Evolutionary conservation across 1,284 basidiomycete species (phyloP).

Genomic region (Ceratorhiza oryzae-sativae): DNA sequence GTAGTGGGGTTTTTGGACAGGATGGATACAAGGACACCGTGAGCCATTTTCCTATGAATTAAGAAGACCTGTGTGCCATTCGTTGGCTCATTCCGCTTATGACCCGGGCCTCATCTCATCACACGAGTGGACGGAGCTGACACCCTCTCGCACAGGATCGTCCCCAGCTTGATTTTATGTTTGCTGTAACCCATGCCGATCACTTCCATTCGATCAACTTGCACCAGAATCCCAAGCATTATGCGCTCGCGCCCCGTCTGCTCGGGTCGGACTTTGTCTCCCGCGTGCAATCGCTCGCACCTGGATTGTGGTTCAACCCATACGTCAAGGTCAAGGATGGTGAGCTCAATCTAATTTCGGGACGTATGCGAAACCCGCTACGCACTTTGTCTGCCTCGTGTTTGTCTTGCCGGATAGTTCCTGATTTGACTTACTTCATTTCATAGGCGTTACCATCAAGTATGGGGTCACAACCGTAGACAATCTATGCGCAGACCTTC

Average conservation of each 20-base stretch:
- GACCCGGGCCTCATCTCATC: not conserved
- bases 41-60: not conserved
- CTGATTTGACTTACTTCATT: conserved; percentile 33
- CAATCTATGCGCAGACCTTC: conserved; percentile 85
- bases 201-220: conserved; percentile 98
- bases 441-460: conserved; percentile 72
- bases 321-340: conserved; percentile 58
- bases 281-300: conserved; percentile 78
- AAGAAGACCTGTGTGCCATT: conserved; percentile 47
- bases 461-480: conserved; percentile 97
- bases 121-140: conserved; percentile 17
- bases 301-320: conserved; percentile 95
- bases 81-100: not conserved
- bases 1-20: conserved; percentile 92
- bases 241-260: conserved; percentile 82
- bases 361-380: too few relatives aligned
- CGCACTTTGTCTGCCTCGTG: conserved; percentile 14
- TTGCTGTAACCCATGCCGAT: conserved; percentile 88
- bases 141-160: conserved; percentile 43
- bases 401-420: conserved; percentile 4
- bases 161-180: conserved; percentile 95
- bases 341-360: not conserved
- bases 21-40: conserved; percentile 64
- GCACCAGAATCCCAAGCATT: conserved; percentile 87
- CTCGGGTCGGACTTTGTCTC: conserved; percentile 82